Percentiles rank a stretch among this genome's conserved stretches.
These are phyloP conservation scores for Globisporangium paddicum DNA, from an alignment of 352 stramenopile species.

Conservation along the genomic window DNA sequence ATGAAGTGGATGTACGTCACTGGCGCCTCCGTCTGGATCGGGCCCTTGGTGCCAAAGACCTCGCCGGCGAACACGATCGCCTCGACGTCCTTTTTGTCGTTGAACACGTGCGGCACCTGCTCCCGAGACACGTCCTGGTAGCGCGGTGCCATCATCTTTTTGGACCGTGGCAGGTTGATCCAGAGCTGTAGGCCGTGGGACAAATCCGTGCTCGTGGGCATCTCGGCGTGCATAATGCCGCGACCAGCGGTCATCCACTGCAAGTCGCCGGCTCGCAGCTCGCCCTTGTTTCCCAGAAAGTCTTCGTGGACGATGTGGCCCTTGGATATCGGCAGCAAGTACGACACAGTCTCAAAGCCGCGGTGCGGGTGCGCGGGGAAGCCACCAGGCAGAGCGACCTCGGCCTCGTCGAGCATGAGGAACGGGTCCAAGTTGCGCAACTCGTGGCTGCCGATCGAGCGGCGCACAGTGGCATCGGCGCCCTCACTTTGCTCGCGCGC, in stretches of 20 bases:
- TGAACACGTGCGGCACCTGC: constrained; percentile 14
- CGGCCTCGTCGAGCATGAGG: constrained; percentile 59
- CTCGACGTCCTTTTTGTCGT: constrained; percentile 12
- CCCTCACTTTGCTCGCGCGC: constrained; percentile 46
- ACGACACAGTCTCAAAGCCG: constrained; percentile 92
- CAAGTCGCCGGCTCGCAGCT: constrained; percentile 39
- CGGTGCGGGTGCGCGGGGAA: constrained; percentile 90
- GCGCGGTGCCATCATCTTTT: constrained; percentile 35
- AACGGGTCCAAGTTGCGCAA: constrained; percentile 49
- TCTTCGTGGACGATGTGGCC: constrained; percentile 87
- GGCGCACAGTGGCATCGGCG: constrained; percentile 48
- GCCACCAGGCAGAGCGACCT: constrained; percentile 54
- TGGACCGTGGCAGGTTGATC: constrained; percentile 35
- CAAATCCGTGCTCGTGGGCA: constrained; percentile 15
- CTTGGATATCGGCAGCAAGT: constrained; percentile 66
- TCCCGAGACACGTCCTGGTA: constrained; percentile 58
- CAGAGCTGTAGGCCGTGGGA: constrained; percentile 26
- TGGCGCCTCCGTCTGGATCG: constrained; percentile 19
- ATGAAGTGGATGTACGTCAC: constrained; percentile 32
- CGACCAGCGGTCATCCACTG: constrained; percentile 58
- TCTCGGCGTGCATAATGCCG: constrained; percentile 33
- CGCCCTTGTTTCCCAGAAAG: constrained; percentile 57
- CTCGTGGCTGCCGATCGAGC: constrained; percentile 45
- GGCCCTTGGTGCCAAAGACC: constrained; percentile 16
- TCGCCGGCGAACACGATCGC: constrained; percentile 25